Evolutionary conservation across 306 rosid genomes (phyloP), one percentile per base, ranked within the genome.

Genomic region (Hippophae gyantsensis): DNA sequence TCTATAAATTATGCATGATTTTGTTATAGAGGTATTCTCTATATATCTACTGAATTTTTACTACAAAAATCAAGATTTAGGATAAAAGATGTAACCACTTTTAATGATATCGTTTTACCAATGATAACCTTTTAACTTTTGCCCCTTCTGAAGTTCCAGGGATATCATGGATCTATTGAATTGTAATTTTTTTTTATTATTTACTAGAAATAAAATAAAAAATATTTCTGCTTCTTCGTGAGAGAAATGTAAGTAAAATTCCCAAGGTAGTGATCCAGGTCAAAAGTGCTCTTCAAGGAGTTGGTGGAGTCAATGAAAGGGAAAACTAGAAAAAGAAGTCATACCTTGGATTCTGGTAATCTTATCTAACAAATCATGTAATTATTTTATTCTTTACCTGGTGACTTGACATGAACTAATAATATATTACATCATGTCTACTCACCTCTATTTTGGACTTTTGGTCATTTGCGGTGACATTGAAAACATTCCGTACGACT

Each of bases 251-350:
- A 8, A 40, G 57, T n/a, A 61, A 62, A 46, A 61, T 55, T 48
- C 58, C 9, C 12, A 25, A 40, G 0, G 11, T 52, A 40, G 44
- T 48, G 51, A 62, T 42, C 63, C 51, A 61, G 26, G 63, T 61
- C 62, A 57, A 52, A 63, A 53, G 55, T 27, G 57, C 13, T 55
- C 38, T 50, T 6, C 8, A 61, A 13, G 48, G 65, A 64, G 66
- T 64, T 12, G 69, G 60, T 46, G 70, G 61, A 58, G 56, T 52
- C 70, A 44, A 56, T 45, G 57, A 45, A 52, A 64, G 42, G 10
- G 23, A 70, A 63, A 63, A 7, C 27, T 5, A 32, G 6, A 1
- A 40, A 1, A 6, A 49, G 56, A 14, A 12, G 40, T 49, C 42
- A 48, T 47, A 48, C 1, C 23, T 32, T 43, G 12, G 7, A 43